phyloP scores from a whole-genome alignment of 345 rosid species.

The Rhizophora apiculata region DNA sequence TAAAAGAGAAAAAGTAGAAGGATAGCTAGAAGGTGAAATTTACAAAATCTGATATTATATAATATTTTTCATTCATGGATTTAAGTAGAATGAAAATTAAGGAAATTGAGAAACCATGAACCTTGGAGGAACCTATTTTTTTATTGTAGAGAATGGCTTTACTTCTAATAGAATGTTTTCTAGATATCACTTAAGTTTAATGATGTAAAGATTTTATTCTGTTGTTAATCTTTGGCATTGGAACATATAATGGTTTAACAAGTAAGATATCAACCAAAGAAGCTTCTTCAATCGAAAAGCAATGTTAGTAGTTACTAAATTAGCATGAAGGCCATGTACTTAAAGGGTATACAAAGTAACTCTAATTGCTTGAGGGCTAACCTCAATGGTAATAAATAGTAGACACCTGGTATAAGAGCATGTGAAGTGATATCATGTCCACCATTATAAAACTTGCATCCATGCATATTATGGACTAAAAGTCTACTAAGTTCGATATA shows the following conservation, averaged over 20 bases:
- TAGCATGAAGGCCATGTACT: constrained; percentile 69
- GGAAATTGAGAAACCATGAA: constrained; percentile 33
- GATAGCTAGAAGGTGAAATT: not conserved
- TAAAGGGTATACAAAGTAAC: constrained; percentile 57
- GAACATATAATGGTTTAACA: constrained; percentile 92
- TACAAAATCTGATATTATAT: not conserved
- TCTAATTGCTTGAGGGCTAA: constrained; percentile 54
- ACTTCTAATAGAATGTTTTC: constrained; percentile 15
- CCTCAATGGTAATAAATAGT: constrained; percentile 59
- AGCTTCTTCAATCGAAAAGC: constrained; percentile 67
- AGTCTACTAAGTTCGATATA: constrained; percentile 50
- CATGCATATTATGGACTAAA: constrained; percentile 59
- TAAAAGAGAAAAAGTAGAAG: not conserved
- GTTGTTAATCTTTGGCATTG: constrained; percentile 86
- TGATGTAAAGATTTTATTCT: constrained; percentile 59
- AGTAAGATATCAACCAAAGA: constrained; percentile 65
- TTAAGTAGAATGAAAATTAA: constrained; percentile 27
- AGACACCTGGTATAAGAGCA: constrained; percentile 56
- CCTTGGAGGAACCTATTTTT: constrained; percentile 21
- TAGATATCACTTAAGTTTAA: constrained; percentile 50
- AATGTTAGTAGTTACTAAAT: constrained; percentile 51
- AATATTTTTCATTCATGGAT: constrained; percentile 1
- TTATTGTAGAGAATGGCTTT: constrained; percentile 16
- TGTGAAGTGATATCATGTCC: constrained; percentile 79
- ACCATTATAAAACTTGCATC: constrained; percentile 75